These are phyloP conservation scores for Exserohilum turcica DNA, from an alignment of 2,329 filamentous ascomycete genomes.

Conservation along the genomic window DNA sequence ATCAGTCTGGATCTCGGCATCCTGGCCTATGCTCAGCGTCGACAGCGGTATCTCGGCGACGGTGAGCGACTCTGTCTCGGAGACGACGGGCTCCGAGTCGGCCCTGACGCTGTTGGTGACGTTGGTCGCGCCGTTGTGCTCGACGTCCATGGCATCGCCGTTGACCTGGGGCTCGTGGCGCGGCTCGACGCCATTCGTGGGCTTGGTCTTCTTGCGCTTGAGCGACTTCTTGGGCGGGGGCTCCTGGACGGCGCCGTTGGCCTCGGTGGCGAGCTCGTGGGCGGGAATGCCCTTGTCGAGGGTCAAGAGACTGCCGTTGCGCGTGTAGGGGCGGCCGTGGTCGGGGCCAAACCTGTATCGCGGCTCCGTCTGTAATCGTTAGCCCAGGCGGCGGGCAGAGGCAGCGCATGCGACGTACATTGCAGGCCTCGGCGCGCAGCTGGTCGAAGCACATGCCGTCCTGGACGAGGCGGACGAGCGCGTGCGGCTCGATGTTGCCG, in stretches of 20 bases:
- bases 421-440: conserved; percentile 44
- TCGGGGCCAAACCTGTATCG: conserved; percentile 47
- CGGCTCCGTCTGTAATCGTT: conserved; percentile 35
- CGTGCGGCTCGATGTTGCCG: conserved; percentile 62
- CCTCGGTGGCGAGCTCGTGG: conserved; percentile 42
- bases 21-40: conserved; percentile 48
- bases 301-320: conserved; percentile 44
- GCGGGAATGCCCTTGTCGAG: conserved; percentile 45
- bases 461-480: conserved; percentile 66
- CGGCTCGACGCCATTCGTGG: conserved; percentile 40
- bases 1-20: conserved; percentile 47
- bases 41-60: conserved; percentile 47
- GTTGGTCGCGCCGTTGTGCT: conserved; percentile 41
- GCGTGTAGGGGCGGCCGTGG: conserved; percentile 48
- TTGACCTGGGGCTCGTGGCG: conserved; percentile 46
- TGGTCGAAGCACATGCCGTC: conserved; percentile 62
- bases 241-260: conserved; percentile 40
- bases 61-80: conserved; percentile 47
- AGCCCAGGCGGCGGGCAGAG: conserved; percentile 10
- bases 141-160: conserved; percentile 56
- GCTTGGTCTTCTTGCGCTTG: conserved; percentile 44
- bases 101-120: conserved; percentile 38
- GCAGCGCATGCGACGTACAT: conserved; percentile 29
- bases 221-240: conserved; percentile 40
- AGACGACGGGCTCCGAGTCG: conserved; percentile 44